Conservation (phyloP, 1,139 yeast species). For the Debaryomyces psychrophilus region DNA sequence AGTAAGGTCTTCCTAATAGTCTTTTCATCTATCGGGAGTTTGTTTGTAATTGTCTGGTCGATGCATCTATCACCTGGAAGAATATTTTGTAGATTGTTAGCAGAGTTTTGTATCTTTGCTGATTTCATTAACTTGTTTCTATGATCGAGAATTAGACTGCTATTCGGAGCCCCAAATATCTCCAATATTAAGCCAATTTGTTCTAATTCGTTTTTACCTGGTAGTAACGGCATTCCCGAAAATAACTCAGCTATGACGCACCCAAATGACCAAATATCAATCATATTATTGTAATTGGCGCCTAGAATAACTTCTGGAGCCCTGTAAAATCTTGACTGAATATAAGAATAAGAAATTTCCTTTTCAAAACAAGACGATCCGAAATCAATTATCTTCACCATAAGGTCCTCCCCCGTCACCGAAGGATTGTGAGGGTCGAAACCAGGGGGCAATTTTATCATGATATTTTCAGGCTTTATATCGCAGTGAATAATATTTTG, state of each 20-base stretch:
- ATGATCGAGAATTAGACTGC: conserved; percentile 28
- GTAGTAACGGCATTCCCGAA: conserved; percentile 68
- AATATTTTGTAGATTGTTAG: conserved; percentile 16
- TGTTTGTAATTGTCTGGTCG: conserved; percentile 14
- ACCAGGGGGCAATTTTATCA: conserved; percentile 46
- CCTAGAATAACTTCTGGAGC: conserved; percentile 88
- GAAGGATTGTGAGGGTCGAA: conserved; percentile 13
- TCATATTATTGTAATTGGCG: conserved; percentile 65
- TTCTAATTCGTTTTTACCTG: conserved; percentile 71
- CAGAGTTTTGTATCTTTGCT: conserved; percentile 20
- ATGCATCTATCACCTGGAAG: conserved; percentile 6
- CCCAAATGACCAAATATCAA: conserved; percentile 83
- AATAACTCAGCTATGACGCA: conserved; percentile 68
- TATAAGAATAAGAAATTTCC: conserved; percentile 56
- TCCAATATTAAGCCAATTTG: conserved; percentile 63
- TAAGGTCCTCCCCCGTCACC: conserved; percentile 22
- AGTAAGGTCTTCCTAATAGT: conserved; percentile 36
- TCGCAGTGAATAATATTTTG: conserved; percentile 76
- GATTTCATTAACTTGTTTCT: conserved; percentile 25
- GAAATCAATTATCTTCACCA: conserved; percentile 63
- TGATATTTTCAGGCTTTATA: conserved; percentile 69
- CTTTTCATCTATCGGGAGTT: conserved; percentile 25
- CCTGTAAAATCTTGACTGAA: conserved; percentile 66
- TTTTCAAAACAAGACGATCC: conserved; percentile 59
- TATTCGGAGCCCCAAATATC: conserved; percentile 63